Evolutionary conservation across 2,329 filamentous ascomycete species (phyloP).

Genomic region (Phoma herbarum): DNA sequence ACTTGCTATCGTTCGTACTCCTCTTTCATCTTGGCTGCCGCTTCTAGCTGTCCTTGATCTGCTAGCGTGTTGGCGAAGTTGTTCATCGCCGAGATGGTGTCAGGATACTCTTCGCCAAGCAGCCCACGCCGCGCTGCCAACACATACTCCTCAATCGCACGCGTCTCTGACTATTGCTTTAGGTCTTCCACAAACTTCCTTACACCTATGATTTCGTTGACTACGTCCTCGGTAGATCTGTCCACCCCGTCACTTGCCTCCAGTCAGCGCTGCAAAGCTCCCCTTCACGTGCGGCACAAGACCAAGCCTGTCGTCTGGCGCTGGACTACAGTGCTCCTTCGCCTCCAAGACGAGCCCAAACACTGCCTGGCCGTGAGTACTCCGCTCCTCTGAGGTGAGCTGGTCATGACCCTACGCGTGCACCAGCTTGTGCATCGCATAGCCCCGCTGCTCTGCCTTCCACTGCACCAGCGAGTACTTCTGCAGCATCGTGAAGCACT

Average conservation of each 20-base stretch:
- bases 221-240: neutral
- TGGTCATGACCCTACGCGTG: conserved; percentile 28
- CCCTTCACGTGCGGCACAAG: conserved; percentile 26
- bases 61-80: neutral
- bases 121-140: neutral
- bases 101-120: conserved; percentile 12
- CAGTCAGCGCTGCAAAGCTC: conserved; percentile 16
- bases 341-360: conserved; percentile 14
- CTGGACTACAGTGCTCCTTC: neutral
- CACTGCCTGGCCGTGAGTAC: conserved; percentile 6
- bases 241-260: neutral
- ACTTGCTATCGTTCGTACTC: neutral
- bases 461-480: conserved; percentile 28
- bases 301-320: conserved; percentile 17
- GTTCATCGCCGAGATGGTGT: neutral
- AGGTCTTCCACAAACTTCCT: conserved; percentile 3
- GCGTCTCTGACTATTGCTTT: conserved; percentile 9
- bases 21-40: neutral
- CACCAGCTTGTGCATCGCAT: conserved; percentile 36
- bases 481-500: conserved; percentile 18
- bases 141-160: conserved; percentile 12
- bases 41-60: neutral
- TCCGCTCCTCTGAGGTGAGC: conserved; percentile 18
- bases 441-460: conserved; percentile 28
- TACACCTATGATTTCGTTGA: neutral